Evolutionary conservation across 371 early-diverging fungal species (phyloP).

Genomic region (Vairimorpha ceranae): DNA sequence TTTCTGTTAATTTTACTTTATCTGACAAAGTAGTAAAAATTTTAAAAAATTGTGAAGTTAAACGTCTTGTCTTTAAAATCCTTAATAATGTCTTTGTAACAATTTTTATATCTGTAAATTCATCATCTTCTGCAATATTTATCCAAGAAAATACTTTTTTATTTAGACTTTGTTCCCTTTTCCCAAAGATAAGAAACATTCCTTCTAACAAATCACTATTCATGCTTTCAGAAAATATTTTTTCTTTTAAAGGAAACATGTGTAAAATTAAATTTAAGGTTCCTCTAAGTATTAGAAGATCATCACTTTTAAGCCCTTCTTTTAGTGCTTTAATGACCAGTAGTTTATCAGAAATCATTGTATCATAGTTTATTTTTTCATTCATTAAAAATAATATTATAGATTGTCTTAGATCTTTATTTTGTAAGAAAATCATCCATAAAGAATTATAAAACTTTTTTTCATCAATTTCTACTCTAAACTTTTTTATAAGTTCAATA

Average conservation of each 20-base stretch:
- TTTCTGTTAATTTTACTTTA: constrained; percentile 14
- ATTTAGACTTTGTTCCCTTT: constrained; percentile 53
- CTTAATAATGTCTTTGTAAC: constrained; percentile 10
- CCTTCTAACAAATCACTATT: constrained; percentile 11
- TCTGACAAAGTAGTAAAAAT: constrained; percentile 33
- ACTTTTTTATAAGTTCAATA: constrained; percentile 20
- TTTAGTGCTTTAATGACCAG: constrained; percentile 22
- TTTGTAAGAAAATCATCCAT: constrained; percentile 42
- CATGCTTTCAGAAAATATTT: not conserved
- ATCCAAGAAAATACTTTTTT: constrained; percentile 58
- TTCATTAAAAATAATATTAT: constrained; percentile 1
- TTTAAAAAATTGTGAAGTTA: constrained; percentile 22
- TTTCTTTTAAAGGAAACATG: constrained; percentile 2
- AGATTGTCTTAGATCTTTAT: constrained; percentile 34
- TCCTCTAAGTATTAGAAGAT: constrained; percentile 27
- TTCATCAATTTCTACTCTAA: constrained; percentile 15
- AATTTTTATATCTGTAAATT: not conserved
- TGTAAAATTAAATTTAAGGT: constrained; percentile 36
- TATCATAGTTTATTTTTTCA: constrained; percentile 15
- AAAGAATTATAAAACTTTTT: constrained; percentile 32
- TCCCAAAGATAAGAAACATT: constrained; percentile 50
- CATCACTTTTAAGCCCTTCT: constrained; percentile 24
- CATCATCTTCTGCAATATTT: not conserved
- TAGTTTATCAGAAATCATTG: not conserved
- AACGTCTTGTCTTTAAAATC: constrained; percentile 6